Conservation (phyloP, 2,329 filamentous ascomycete species). For the Acarospora socialis region DNA sequence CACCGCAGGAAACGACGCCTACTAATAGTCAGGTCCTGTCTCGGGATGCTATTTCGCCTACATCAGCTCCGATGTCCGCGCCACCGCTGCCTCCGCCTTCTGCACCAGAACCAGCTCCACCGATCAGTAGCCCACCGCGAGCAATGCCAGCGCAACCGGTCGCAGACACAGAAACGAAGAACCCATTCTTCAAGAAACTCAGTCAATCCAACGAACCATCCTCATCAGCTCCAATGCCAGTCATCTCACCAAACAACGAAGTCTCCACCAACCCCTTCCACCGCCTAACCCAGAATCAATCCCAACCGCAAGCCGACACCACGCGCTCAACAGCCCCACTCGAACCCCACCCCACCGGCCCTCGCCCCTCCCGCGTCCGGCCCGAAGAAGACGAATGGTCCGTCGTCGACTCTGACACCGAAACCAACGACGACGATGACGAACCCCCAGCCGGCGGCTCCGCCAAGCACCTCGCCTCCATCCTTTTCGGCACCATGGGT, state of each 20-base stretch:
- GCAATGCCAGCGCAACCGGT: conserved; percentile 39
- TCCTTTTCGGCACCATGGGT: conserved; percentile 93
- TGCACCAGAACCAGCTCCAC: conserved; percentile 36
- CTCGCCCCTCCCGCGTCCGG: conserved; percentile 39
- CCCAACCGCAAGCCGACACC: conserved; percentile 29
- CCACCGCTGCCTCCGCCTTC: conserved; percentile 44
- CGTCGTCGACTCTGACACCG: conserved; percentile 57
- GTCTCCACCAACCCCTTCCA: conserved; percentile 94
- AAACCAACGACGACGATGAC: conserved; percentile 54
- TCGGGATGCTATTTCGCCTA: conserved; percentile 19
- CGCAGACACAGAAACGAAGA: conserved; percentile 66
- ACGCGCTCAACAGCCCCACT: no score
- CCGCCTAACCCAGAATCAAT: conserved; percentile 54
- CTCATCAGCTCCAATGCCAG: conserved; percentile 28
- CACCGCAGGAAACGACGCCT: conserved; percentile 45
- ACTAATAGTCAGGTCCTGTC: conserved; percentile 42
- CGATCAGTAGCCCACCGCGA: conserved; percentile 32
- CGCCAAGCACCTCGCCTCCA: conserved; percentile 84
- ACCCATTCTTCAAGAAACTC: conserved; percentile 89
- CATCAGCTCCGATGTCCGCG: conserved; percentile 21
- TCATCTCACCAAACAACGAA: conserved; percentile 32
- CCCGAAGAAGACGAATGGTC: conserved; percentile 70
- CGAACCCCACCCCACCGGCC: conserved; percentile 32
- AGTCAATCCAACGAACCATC: conserved; percentile 49
- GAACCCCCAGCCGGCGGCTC: conserved; percentile 65